Conservation (phyloP, 176 grass and related monocot genomes). For the Olyra latifolia region DNA sequence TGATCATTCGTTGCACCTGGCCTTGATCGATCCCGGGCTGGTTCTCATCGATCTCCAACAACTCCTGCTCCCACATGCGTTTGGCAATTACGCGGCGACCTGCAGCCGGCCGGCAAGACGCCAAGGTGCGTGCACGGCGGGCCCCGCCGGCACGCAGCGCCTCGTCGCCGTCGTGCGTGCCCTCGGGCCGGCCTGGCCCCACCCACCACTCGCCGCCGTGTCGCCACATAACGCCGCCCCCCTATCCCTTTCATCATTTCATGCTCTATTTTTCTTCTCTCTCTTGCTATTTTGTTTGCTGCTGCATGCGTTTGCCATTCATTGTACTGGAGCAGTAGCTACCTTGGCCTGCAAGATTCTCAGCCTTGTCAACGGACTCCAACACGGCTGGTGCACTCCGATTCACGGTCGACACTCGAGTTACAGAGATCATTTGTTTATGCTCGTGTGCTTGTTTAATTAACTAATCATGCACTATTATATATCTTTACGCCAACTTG, state of each 20-base stretch:
- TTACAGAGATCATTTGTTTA: neutral
- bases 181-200: too few relatives aligned
- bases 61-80: too few relatives aligned
- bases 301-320: neutral
- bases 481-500: neutral
- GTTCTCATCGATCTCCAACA: too few relatives aligned
- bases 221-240: neutral
- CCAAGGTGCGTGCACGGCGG: neutral
- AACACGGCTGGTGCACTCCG: neutral
- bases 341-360: neutral
- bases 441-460: neutral
- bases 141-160: neutral
- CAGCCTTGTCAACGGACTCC: neutral
- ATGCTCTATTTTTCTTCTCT: too few relatives aligned
- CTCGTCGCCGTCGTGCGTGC: neutral
- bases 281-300: neutral
- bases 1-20: neutral
- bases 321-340: neutral
- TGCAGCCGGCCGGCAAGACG: neutral
- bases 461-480: too few relatives aligned
- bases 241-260: neutral
- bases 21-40: neutral
- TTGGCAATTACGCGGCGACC: too few relatives aligned
- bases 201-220: neutral
- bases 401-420: slow-evolving; percentile 15